These are phyloP conservation scores for Tylopilus sp. DNA, from an alignment of 1,284 basidiomycete species.

Conservation along the genomic window DNA sequence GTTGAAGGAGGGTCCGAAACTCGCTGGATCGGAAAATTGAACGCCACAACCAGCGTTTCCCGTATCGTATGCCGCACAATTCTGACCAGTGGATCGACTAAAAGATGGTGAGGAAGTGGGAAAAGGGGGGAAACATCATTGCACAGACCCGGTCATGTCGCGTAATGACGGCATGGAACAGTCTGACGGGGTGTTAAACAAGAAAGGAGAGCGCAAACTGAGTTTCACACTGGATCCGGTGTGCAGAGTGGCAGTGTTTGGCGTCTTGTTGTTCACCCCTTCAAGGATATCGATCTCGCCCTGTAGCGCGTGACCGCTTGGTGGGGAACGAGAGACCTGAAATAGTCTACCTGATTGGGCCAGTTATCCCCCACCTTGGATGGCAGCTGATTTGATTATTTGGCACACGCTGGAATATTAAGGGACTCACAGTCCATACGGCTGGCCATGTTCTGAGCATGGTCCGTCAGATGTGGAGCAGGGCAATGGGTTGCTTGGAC, in stretches of 20 bases:
- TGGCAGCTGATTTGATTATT: background rate
- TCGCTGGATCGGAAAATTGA: conserved; percentile 28
- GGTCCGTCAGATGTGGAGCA: background rate
- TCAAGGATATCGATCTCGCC: conserved; percentile 38
- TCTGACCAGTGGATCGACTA: conserved; percentile 15
- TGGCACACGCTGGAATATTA: background rate
- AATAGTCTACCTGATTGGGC: conserved; percentile 15
- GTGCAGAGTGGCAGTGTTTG: conserved; percentile 29
- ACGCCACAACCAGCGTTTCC: conserved; percentile 48
- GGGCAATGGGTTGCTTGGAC: background rate
- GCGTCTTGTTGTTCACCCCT: conserved; percentile 23
- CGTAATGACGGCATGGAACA: conserved; percentile 19
- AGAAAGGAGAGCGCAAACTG: background rate
- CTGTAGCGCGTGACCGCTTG: conserved; percentile 1
- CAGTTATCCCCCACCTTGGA: conserved; percentile 24
- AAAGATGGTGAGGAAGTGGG: conserved; percentile 2
- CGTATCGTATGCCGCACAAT: conserved; percentile 27
- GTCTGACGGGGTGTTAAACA: conserved; percentile 12
- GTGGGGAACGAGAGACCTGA: background rate
- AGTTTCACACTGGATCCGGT: conserved; percentile 20
- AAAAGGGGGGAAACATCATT: background rate
- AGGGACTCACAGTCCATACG: conserved; percentile 24
- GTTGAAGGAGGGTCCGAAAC: conserved; percentile 42
- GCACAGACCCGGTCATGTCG: conserved; percentile 24
- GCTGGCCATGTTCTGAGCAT: conserved; percentile 28